Evolutionary conservation across 805 yeast species (phyloP), one percentile per base, ranked within the genome.

Genomic region (Myxozyma melibiosi): DNA sequence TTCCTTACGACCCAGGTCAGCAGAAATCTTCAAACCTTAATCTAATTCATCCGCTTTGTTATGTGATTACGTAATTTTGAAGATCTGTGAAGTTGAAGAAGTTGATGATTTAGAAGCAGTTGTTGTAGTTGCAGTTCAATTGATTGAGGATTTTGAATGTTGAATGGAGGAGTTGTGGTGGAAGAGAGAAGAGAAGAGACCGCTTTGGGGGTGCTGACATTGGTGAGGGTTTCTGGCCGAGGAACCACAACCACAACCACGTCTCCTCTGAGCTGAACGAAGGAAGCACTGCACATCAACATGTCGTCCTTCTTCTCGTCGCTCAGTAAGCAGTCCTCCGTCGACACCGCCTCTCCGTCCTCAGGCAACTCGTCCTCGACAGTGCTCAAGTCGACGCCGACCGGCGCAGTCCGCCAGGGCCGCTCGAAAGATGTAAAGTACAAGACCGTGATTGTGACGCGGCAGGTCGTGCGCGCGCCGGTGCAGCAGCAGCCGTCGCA

Each of bases 371-470:
- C 2, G 45, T n/a, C 31, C 30, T 41, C 22, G 5, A 27, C 14
- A 34, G 14, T 24, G 16, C 11, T 40, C 14, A 49, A 40, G 22
- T 18, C 33, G 9, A 39, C 33, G 16, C 28, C 47, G 33, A 38
- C 46, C 27, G 43, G 49, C 24, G 22, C 40, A 4, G 35, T 46
- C 38, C 14, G 25, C 33, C 41, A 50, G 11, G 42, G 43, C 25
- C 40, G 42, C 30, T 47, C 51, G 34, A 54, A 44, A 30, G 59
- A 58, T 28, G 48, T 58, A 5, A 34, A 34, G 27, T 55, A 55
- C 49, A 44, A 45, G 31, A 49, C 58, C 2, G 62, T 58, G 34
- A 50, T 42, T 30, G 54, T 58, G 18, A 55, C 56, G 22, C 50
- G 62, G 22, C 53, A 38, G 31, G 49, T 58, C 8, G 35, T 40